A percentile compares a stretch with the other conserved stretches of the same genome.
These are phyloP conservation scores for Podila epigama DNA, from an alignment of 192 early-diverging fungal species.

Conservation along the genomic window DNA sequence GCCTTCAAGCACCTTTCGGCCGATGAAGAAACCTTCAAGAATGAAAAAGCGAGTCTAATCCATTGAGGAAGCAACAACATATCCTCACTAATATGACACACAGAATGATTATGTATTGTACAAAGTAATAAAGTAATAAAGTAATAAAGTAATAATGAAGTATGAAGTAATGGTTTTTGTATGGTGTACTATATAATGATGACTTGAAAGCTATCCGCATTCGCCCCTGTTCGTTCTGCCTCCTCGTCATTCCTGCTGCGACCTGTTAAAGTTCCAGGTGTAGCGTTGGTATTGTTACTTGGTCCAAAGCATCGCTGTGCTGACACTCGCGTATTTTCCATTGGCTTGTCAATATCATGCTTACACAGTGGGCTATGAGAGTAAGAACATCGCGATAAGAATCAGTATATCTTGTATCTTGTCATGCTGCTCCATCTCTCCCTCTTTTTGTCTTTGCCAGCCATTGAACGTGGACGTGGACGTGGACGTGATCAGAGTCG, in stretches of 20 bases:
- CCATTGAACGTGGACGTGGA: too few species aligned
- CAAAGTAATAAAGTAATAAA: not conserved
- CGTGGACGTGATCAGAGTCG: too few species aligned
- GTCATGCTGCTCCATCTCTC: too few species aligned
- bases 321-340: slow-evolving; percentile 2
- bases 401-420: too few species aligned
- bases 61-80: too few species aligned
- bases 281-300: not conserved
- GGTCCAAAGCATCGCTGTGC: not conserved
- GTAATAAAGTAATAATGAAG: not conserved
- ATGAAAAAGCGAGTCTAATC: not conserved
- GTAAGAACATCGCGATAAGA: not conserved
- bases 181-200: slow-evolving; percentile 1
- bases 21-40: not conserved
- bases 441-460: too few species aligned
- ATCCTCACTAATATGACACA: too few species aligned
- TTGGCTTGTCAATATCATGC: slow-evolving; percentile 49
- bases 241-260: not conserved
- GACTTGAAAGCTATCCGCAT: not conserved
- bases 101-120: not conserved
- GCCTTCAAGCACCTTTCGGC: not conserved
- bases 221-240: not conserved
- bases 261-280: not conserved
- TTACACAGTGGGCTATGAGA: slow-evolving; percentile 47
- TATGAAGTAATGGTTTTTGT: not conserved